phyloP scores from a whole-genome alignment of 129 eudicot species.

The Sambucus nigra region DNA sequence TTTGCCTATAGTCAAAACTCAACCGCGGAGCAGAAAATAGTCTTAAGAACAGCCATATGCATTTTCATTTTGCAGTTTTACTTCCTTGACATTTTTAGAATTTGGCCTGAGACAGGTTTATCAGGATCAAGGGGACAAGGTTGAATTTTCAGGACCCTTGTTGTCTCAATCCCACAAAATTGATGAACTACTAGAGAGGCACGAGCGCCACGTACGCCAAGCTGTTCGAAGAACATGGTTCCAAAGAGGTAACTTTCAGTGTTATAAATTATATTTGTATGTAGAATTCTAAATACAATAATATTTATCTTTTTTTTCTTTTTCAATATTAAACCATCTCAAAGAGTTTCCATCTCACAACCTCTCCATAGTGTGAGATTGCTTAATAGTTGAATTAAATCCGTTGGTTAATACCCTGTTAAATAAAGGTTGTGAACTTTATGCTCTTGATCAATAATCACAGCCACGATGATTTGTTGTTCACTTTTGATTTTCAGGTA shows the following conservation, averaged over 20 bases:
- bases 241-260: conserved; percentile 80
- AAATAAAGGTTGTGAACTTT: background rate
- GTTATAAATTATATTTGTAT: too few species aligned
- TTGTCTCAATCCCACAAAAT: conserved; percentile 66
- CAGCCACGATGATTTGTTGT: background rate
- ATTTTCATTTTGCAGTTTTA: background rate
- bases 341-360: too few species aligned
- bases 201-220: conserved; percentile 89
- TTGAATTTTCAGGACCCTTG: conserved; percentile 91
- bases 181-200: conserved; percentile 73
- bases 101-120: conserved; percentile 29
- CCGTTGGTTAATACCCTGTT: too few species aligned
- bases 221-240: conserved; percentile 87
- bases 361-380: too few species aligned
- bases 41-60: too few species aligned
- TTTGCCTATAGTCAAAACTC: too few species aligned
- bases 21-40: too few species aligned
- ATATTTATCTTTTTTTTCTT: too few species aligned
- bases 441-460: background rate
- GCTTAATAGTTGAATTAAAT: too few species aligned
- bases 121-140: conserved; percentile 70
- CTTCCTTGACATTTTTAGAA: conserved; percentile 11
- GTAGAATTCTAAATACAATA: too few species aligned
- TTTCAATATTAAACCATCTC: too few species aligned
- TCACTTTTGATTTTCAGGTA: conserved; percentile 5